Evolutionary conservation across 75 land plant species (phyloP), one percentile per base, ranked within the genome.

Genomic region (Chamaecyparis obtusa): DNA sequence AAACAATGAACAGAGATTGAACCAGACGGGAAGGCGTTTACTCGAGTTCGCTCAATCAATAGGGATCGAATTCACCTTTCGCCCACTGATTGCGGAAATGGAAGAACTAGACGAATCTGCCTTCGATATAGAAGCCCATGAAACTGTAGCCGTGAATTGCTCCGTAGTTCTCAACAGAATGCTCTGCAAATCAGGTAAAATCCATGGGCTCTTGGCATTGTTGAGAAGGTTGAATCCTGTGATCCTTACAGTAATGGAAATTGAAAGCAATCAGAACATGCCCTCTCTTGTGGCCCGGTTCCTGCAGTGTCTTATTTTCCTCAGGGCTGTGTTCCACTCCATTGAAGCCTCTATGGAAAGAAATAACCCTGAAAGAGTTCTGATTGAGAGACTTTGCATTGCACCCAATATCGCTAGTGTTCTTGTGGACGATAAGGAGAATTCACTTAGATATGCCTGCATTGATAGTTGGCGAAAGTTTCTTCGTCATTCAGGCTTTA

Each of bases 111-210:
- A 80, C 13, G 64, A 54, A 46, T 90, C 79, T 16, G 71, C 39
- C 75, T 37, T 89, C 55, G 16, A 54, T 41, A 46, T 88, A 36
- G 57, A 84, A 67, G 76, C 80, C 36, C 86, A 75, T 41, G 90
- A 89, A 86, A 85, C 90, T 48, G 75, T 88, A 16, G 90, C 90
- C 15, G 90, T 89, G 77, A 89, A 89, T 43, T 88, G 89, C 90
- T 87, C 82, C 21, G 24, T 75, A 44, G 56, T 88, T 27, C 77
- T 89, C 43, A 85, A 89, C 90, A 67, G 46, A 24, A 54, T 88
- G 78, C 57, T 89, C 44, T 83, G 89, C 17, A 49, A 83, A 49
- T 46, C 77, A 54, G 89, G 88, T 49, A 81, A 64, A 36, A 90
- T 89, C 13, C 86, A 89, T 39, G 51, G 85, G 44, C 81, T 88